Conservation (phyloP, 495 filamentous ascomycete species). For the Aspergillus cavernicola region DNA sequence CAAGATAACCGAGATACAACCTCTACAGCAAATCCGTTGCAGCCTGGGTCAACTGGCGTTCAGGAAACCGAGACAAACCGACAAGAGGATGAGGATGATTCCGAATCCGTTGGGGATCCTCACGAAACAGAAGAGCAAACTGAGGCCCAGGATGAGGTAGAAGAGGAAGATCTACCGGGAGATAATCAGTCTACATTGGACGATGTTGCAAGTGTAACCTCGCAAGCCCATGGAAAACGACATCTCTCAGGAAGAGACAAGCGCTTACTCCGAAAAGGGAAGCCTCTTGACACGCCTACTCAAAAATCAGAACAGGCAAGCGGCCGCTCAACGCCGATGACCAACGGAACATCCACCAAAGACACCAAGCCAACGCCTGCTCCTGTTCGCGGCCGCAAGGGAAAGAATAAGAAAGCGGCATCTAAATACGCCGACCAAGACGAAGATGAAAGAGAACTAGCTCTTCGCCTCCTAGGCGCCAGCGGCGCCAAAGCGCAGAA, state of each 20-base stretch:
- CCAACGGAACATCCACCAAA: constrained; percentile 5
- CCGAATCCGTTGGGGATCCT: constrained; percentile 24
- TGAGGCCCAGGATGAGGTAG: constrained; percentile 18
- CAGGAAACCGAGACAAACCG: constrained; percentile 32
- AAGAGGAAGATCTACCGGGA: constrained; percentile 17
- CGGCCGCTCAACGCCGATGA: constrained; percentile 6
- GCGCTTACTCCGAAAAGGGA: constrained; percentile 46
- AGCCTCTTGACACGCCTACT: constrained; percentile 22
- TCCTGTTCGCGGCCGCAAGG: constrained; percentile 71
- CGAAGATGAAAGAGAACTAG: constrained; percentile 81
- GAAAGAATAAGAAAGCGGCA: constrained; percentile 83
- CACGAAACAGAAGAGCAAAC: constrained; percentile 25
- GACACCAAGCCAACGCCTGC: constrained; percentile 27
- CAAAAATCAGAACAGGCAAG: constrained; percentile 6
- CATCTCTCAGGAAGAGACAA: constrained; percentile 51
- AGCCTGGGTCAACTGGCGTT: constrained; percentile 25
- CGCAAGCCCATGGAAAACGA: constrained; percentile 25
- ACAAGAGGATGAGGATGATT: constrained; percentile 23
- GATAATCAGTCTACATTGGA: constrained; percentile 10
- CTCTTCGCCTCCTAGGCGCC: constrained; percentile 77
- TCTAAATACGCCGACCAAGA: constrained; percentile 93
- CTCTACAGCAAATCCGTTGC: constrained; percentile 28
- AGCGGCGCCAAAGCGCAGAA: constrained; percentile 52
- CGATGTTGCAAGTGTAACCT: constrained; percentile 11
- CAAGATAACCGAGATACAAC: constrained; percentile 21